These are phyloP conservation scores for Nymphaea colorata DNA, from an alignment of 164 flowering plant species.

Conservation along the genomic window DNA sequence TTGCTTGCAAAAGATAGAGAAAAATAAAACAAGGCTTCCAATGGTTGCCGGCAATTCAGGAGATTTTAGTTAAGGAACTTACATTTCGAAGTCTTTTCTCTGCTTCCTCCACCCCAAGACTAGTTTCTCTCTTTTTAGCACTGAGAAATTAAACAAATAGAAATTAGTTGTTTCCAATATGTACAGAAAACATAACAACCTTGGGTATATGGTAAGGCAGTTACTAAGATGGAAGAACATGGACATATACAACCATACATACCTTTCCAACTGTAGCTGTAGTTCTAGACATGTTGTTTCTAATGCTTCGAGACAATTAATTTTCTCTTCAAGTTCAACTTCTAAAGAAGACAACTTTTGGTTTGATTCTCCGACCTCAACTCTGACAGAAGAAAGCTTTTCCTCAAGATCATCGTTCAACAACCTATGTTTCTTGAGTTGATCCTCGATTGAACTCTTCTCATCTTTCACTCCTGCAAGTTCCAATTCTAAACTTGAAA, in stretches of 20 bases:
- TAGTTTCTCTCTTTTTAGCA: not conserved
- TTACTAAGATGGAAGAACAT: not conserved
- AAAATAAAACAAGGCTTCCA: not conserved
- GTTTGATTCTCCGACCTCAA: conserved; percentile 42
- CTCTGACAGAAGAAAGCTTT: conserved; percentile 50
- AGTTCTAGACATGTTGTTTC: conserved; percentile 80
- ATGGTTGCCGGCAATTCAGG: not conserved
- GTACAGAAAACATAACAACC: not conserved
- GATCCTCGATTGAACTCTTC: conserved; percentile 45
- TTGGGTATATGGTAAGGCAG: not conserved
- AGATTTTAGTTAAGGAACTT: not conserved
- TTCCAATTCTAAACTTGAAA: conserved; percentile 29
- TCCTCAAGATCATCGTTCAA: conserved; percentile 69
- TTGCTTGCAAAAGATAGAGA: not conserved
- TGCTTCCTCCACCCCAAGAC: not conserved
- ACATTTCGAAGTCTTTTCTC: not conserved
- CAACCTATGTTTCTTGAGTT: conserved; percentile 48
- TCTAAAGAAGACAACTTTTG: conserved; percentile 59
- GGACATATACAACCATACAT: not conserved
- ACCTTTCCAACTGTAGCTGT: conserved; percentile 87
- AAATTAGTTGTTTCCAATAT: conserved; percentile 39
- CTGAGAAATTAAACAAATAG: not conserved
- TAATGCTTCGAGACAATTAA: conserved; percentile 51
- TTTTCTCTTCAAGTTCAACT: conserved; percentile 66
- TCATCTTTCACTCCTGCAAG: conserved; percentile 29